Percentiles rank a stretch among this genome's conserved stretches.
Conservation (phyloP, 148 eudicot genomes). For the Camellia japonica region DNA sequence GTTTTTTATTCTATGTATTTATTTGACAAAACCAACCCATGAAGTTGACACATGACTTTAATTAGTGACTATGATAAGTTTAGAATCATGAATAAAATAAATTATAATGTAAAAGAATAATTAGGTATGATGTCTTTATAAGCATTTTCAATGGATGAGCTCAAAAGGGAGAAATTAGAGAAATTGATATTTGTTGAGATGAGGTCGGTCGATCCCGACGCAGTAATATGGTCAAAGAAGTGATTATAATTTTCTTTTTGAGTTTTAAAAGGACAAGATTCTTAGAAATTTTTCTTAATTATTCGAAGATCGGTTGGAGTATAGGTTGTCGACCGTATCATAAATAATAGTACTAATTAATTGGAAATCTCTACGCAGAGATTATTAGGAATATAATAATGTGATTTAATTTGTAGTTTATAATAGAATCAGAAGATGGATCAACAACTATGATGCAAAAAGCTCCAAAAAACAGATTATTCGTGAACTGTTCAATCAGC, state of each 20-base stretch:
- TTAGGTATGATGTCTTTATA: background rate
- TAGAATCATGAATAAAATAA: background rate
- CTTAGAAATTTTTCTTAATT: background rate
- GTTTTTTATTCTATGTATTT: too few relatives aligned
- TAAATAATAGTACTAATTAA: background rate
- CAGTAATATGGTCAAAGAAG: background rate
- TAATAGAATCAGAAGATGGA: too few relatives aligned
- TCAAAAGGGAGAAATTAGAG: conserved; percentile 9
- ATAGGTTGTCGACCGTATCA: background rate
- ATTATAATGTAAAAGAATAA: background rate
- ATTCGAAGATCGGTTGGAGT: background rate
- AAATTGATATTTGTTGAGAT: background rate
- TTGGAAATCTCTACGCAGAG: conserved; percentile 2
- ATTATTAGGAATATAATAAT: background rate
- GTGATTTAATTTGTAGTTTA: too few relatives aligned
- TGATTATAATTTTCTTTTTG: background rate
- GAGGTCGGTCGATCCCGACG: background rate
- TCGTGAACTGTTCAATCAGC: too few relatives aligned
- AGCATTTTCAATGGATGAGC: conserved; percentile 22
- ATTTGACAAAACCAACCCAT: background rate
- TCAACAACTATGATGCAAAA: too few relatives aligned
- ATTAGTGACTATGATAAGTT: background rate
- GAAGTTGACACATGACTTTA: background rate
- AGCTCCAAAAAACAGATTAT: too few relatives aligned
- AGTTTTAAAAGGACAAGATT: background rate